These are phyloP conservation scores for Stachybotrys chlorohalonatus DNA, from an alignment of 2,329 filamentous ascomycete genomes.

Conservation along the genomic window DNA sequence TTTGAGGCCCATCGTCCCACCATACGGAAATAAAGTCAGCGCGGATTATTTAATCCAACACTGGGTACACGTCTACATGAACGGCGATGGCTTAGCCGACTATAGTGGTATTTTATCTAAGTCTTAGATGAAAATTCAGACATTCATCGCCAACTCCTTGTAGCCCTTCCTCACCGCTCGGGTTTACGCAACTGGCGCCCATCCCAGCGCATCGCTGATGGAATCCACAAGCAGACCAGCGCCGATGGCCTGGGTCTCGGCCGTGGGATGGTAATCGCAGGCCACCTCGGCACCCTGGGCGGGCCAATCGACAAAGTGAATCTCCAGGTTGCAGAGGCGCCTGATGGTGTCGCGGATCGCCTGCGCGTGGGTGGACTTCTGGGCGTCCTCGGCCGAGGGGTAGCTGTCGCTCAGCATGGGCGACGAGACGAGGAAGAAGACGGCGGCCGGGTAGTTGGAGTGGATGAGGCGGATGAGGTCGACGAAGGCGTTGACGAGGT, in stretches of 20 bases:
- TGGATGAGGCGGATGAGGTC: slow-evolving; percentile 22
- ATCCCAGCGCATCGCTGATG: slow-evolving; percentile 9
- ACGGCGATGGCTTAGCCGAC: too few relatives aligned
- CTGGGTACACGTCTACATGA: too few relatives aligned
- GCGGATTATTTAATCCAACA: too few relatives aligned
- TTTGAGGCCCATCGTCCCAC: not conserved
- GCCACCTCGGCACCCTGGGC: slow-evolving; percentile 28
- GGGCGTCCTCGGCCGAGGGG: slow-evolving; percentile 23
- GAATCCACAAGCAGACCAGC: slow-evolving; percentile 18
- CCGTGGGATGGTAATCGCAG: slow-evolving; percentile 33
- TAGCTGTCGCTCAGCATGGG: slow-evolving; percentile 30
- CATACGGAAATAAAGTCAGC: too few relatives aligned
- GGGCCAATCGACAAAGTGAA: slow-evolving; percentile 31
- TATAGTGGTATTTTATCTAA: too few relatives aligned
- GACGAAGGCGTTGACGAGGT: slow-evolving; percentile 17
- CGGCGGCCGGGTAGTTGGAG: slow-evolving; percentile 22
- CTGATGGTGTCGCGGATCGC: slow-evolving; percentile 23
- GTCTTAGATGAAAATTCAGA: too few relatives aligned
- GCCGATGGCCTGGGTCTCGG: slow-evolving; percentile 23
- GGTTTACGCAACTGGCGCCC: not conserved
- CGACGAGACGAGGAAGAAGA: slow-evolving; percentile 29
- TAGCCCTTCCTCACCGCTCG: too few relatives aligned
- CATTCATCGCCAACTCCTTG: too few relatives aligned
- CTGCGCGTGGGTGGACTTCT: slow-evolving; percentile 25
- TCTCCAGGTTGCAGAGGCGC: slow-evolving; percentile 17